phyloP scores from a whole-genome alignment of 164 flowering plant species.

The Hamamelis virginiana region DNA sequence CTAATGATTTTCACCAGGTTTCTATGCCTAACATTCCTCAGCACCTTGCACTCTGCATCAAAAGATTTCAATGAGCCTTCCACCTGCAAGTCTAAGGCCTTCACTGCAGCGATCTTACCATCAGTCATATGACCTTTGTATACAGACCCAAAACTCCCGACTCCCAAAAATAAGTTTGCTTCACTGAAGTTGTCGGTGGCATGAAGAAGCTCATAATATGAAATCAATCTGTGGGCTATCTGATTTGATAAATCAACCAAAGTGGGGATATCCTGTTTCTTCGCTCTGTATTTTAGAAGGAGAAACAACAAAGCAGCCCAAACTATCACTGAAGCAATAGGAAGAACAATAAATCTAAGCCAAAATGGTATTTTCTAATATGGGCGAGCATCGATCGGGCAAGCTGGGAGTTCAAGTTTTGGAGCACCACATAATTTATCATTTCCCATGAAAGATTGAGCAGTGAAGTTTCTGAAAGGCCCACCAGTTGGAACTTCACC shows the following conservation, averaged over 20 bases:
- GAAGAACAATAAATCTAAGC: background rate
- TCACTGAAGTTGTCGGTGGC: conserved; percentile 1
- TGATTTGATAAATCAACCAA: too few relatives aligned
- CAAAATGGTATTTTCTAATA: too few relatives aligned
- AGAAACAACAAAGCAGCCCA: background rate
- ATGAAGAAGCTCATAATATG: background rate
- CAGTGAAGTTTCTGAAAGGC: conserved; percentile 14
- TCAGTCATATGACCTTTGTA: background rate
- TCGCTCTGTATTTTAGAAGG: background rate
- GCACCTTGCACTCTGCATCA: conserved; percentile 9
- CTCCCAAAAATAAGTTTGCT: conserved; percentile 12
- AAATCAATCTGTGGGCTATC: background rate
- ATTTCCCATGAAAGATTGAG: conserved; percentile 7
- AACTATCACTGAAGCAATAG: background rate
- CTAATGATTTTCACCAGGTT: conserved; percentile 14
- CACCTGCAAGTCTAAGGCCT: background rate
- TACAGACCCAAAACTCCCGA: background rate
- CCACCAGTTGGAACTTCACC: conserved; percentile 19
- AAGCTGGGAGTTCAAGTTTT: background rate
- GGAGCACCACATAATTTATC: conserved; percentile 12
- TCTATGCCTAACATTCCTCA: conserved; percentile 9
- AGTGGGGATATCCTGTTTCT: too few relatives aligned
- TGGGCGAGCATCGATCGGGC: background rate
- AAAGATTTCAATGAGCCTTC: conserved; percentile 1
- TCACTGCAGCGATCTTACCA: background rate